These are phyloP conservation scores for Crassisporium funariophilum DNA, from an alignment of 768 basidiomycete species.

Conservation along the genomic window DNA sequence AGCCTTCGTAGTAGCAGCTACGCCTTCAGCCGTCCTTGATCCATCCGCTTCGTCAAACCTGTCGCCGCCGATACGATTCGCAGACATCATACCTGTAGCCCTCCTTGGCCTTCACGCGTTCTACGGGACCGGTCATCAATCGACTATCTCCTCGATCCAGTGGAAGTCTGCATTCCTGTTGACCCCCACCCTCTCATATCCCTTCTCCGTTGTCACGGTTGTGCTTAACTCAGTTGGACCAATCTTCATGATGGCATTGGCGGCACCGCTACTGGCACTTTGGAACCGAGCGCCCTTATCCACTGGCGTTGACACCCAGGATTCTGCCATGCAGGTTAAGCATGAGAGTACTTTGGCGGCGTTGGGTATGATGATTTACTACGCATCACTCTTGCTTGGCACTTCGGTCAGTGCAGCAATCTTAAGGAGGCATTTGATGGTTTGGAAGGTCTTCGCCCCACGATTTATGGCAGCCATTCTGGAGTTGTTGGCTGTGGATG, in stretches of 20 bases:
- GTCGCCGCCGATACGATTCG: slow-evolving; percentile 49
- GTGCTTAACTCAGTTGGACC: slow-evolving; percentile 79
- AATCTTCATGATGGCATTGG: slow-evolving; percentile 62
- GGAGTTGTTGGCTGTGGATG: slow-evolving; percentile 69
- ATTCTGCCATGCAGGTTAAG: slow-evolving; percentile 35
- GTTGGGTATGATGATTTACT: slow-evolving; percentile 72
- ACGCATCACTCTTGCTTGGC: slow-evolving; percentile 62
- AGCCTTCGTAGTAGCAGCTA: slow-evolving; percentile 49
- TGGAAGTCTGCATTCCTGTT: slow-evolving; percentile 96
- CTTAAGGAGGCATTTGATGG: slow-evolving; percentile 88
- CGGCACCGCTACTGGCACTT: slow-evolving; percentile 69
- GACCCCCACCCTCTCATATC: slow-evolving; percentile 65
- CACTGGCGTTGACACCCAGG: slow-evolving; percentile 1
- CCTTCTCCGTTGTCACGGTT: slow-evolving; percentile 74
- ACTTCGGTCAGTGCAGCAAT: slow-evolving; percentile 74
- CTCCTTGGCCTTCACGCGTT: slow-evolving; percentile 78
- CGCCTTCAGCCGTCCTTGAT: slow-evolving; percentile 46
- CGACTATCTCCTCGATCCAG: slow-evolving; percentile 85
- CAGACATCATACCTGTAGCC: slow-evolving; percentile 72
- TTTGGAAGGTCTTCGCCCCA: slow-evolving; percentile 99
- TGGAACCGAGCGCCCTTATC: slow-evolving; percentile 81
- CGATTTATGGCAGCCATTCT: slow-evolving; percentile 82
- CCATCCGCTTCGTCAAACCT: slow-evolving; percentile 29
- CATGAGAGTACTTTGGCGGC: slow-evolving; percentile 51
- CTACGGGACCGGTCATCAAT: slow-evolving; percentile 91